These are phyloP conservation scores for Penicillium psychrosexuale DNA, from an alignment of 2,329 filamentous ascomycete species.

Conservation along the genomic window DNA sequence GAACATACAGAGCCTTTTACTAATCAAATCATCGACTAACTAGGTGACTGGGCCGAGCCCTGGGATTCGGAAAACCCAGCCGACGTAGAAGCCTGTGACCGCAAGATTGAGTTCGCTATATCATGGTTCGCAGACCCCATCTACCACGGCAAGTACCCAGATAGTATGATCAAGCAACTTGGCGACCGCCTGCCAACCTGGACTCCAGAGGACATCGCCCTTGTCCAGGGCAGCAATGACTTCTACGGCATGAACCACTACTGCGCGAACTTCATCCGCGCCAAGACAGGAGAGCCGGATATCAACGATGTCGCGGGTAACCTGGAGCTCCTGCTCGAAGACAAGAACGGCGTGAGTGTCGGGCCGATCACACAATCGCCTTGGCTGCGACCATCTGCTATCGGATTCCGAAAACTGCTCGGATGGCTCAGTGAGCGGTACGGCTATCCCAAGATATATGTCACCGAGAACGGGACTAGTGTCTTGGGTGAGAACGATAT, in stretches of 20 bases:
- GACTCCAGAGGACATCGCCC: constrained; percentile 65
- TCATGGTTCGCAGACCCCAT: constrained; percentile 86
- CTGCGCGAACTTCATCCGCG: constrained; percentile 80
- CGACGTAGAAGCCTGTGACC: constrained; percentile 71
- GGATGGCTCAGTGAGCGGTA: constrained; percentile 77
- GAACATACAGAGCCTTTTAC: not conserved
- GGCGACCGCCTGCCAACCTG: constrained; percentile 73
- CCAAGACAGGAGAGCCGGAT: constrained; percentile 60
- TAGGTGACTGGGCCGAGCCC: constrained; percentile 74
- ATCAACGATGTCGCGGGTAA: constrained; percentile 71
- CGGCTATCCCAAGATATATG: constrained; percentile 71
- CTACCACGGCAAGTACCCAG: constrained; percentile 80
- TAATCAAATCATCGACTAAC: constrained; percentile 24
- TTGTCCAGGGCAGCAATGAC: constrained; percentile 85
- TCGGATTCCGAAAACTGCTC: constrained; percentile 73
- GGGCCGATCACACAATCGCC: constrained; percentile 77
- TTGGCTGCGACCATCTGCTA: constrained; percentile 74
- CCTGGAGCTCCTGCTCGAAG: constrained; percentile 67
- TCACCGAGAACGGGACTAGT: constrained; percentile 85
- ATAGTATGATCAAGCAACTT: constrained; percentile 77
- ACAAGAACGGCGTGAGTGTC: constrained; percentile 70
- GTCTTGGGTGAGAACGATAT: constrained; percentile 80
- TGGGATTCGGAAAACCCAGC: constrained; percentile 74
- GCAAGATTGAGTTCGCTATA: constrained; percentile 84
- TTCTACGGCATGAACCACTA: constrained; percentile 97